Evolutionary conservation across 2,329 filamentous ascomycete species (phyloP), one percentile per base, ranked within the genome.

Genomic region (Atkinsonella hypoxylon): DNA sequence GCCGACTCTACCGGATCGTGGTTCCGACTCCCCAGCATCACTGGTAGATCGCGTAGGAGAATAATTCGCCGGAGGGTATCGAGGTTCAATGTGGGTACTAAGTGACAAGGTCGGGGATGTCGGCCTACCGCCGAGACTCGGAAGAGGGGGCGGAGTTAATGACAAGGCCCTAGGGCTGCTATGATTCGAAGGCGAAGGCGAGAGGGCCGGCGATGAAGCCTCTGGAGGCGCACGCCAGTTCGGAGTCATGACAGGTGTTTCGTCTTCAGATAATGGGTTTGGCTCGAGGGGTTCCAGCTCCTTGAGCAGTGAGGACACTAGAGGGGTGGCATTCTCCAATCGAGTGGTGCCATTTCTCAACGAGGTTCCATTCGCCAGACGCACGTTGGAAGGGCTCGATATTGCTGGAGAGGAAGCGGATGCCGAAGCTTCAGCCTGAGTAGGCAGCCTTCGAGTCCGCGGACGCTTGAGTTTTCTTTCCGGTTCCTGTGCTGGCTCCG

Each of bases 381-480:
- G 56, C 22, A 50, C 52, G 18, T 50, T 55, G 9, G 64, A 64
- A 26, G 64, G 54, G 7, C 61, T 62, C 39, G 59, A 56, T n/a
- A 62, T 59, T 12, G 57, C 44, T 15, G 64, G 63, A 20, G 61
- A 63, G 6, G 67, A 59, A 47, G 61, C 62, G n/a, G 72, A 70
- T 18, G 66, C 69, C 1, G 75, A 74, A 13, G 68, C 66, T 52
- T 79, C 76, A 41, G 68, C 67, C 36, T 72, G 68, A 12, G 64
- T 66, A 8, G 70, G 75, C 47, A 84, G 72, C 47, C 87, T 77
- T 57, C 87, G 79, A 18, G 88, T 93, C 53, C 90, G 81, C 31
- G 90, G 90, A 15, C 90, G 84, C 69, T 96, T 96, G 44, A 95
- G 71, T 65, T 87, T 90, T 47, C 90, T 81, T 64, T 93, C 83